Evolutionary conservation across 2,329 filamentous ascomycete genomes (phyloP).

Genomic region (Trichoderma guizhouense): DNA sequence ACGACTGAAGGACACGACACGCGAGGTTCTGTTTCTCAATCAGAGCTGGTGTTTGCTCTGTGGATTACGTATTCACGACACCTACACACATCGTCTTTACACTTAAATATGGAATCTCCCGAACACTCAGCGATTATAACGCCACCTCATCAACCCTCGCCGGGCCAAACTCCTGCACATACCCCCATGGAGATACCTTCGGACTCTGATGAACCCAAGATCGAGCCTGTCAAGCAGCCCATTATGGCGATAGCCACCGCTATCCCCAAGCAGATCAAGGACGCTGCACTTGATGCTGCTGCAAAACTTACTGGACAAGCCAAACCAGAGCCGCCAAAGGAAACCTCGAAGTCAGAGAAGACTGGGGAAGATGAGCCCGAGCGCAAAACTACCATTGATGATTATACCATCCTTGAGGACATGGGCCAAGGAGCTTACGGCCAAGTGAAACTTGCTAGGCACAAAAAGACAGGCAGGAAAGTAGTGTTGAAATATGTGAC

Average conservation of each 20-base stretch:
- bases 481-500: conserved; percentile 97
- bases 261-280: conserved; percentile 55
- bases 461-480: conserved; percentile 77
- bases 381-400: conserved; percentile 78
- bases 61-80: conserved; percentile 98
- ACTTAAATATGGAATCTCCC: conserved; percentile 53
- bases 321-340: conserved; percentile 30
- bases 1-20: conserved; percentile 33
- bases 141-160: conserved; percentile 74
- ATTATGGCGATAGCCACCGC: conserved; percentile 41
- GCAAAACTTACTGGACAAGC: conserved; percentile 48
- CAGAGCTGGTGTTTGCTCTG: conserved; percentile 86
- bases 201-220: conserved; percentile 43
- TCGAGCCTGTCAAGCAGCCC: conserved; percentile 27
- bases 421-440: conserved; percentile 99
- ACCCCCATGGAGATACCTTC: conserved; percentile 56
- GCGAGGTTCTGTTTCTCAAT: conserved; percentile 50
- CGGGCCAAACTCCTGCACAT: conserved; percentile 63
- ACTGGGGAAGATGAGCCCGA: conserved; percentile 37
- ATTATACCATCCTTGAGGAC: conserved; percentile 91
- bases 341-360: conserved; percentile 32
- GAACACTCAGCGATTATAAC: conserved; percentile 63
- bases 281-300: conserved; percentile 53
- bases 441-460: conserved; percentile 89
- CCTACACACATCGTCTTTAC: conserved; percentile 64